These are phyloP conservation scores for Fallopia convolvulus DNA, from an alignment of 148 eudicot species.

Conservation along the genomic window DNA sequence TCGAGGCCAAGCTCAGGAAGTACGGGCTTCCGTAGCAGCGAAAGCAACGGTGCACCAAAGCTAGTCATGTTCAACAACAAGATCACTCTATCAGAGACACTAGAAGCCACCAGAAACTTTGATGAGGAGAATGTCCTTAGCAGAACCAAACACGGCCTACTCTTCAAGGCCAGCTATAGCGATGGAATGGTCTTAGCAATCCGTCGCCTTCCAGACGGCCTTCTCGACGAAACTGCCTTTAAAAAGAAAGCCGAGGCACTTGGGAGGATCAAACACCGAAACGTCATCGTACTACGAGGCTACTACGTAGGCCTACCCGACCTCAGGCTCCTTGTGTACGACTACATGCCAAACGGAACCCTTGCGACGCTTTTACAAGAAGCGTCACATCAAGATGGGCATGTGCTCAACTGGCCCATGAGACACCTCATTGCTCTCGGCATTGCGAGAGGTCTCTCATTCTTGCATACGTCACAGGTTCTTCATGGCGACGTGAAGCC, in stretches of 20 bases:
- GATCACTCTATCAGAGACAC: conserved; percentile 61
- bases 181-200: conserved; percentile 75
- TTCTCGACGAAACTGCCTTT: conserved; percentile 36
- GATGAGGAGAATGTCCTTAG: conserved; percentile 77
- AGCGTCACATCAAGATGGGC: conserved; percentile 75
- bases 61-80: conserved; percentile 79
- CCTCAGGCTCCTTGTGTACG: conserved; percentile 45
- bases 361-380: conserved; percentile 61
- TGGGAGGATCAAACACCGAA: conserved; percentile 61
- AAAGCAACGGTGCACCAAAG: conserved; percentile 58
- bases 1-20: conserved; percentile 51
- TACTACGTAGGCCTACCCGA: conserved; percentile 68
- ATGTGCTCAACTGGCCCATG: conserved; percentile 82
- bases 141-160: conserved; percentile 46
- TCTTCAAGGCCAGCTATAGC: conserved; percentile 55
- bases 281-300: conserved; percentile 65
- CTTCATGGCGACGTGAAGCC: conserved; percentile 67
- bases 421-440: conserved; percentile 69
- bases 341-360: conserved; percentile 86
- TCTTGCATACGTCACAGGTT: conserved; percentile 38
- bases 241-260: conserved; percentile 60
- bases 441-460: conserved; percentile 61
- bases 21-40: conserved; percentile 47
- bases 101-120: conserved; percentile 76
- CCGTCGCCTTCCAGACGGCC: conserved; percentile 44